Conservation (phyloP, 1,284 basidiomycete species). For the Sporisorium sorghi region DNA sequence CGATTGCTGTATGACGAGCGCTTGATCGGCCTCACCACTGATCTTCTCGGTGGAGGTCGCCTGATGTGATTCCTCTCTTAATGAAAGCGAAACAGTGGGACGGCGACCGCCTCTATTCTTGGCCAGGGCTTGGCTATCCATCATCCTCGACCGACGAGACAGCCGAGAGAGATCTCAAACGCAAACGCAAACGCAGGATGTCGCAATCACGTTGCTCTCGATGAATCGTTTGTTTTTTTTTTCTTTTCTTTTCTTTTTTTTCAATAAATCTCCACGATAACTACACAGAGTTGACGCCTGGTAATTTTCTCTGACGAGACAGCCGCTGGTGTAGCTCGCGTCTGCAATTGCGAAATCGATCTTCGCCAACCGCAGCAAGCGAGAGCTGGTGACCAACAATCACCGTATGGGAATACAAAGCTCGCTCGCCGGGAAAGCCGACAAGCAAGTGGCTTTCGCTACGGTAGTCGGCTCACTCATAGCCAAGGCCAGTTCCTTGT, state of each 20-base stretch:
- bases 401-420: no score
- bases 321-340: no score
- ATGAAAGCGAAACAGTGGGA: constrained; percentile 10
- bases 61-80: no score
- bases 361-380: no score
- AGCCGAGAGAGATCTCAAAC: constrained; percentile 18
- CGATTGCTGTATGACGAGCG: no score
- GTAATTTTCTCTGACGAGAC: no score
- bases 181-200: constrained; percentile 21
- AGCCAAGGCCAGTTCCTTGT: no score
- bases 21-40: not conserved
- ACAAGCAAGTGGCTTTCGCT: no score
- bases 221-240: not conserved
- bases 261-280: not conserved
- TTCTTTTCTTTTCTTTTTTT: constrained; percentile 4
- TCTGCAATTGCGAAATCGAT: not conserved
- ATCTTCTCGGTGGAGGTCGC: no score
- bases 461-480: no score
- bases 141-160: not conserved
- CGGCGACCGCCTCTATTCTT: constrained; percentile 33
- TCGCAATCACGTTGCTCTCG: constrained; percentile 25
- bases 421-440: no score
- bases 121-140: constrained; percentile 37
- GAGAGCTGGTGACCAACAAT: no score
- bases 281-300: constrained; percentile 40